Evolutionary conservation across 192 early-diverging fungal genomes (phyloP), one percentile per base, ranked within the genome.

Genomic region (Podila epicladia): DNA sequence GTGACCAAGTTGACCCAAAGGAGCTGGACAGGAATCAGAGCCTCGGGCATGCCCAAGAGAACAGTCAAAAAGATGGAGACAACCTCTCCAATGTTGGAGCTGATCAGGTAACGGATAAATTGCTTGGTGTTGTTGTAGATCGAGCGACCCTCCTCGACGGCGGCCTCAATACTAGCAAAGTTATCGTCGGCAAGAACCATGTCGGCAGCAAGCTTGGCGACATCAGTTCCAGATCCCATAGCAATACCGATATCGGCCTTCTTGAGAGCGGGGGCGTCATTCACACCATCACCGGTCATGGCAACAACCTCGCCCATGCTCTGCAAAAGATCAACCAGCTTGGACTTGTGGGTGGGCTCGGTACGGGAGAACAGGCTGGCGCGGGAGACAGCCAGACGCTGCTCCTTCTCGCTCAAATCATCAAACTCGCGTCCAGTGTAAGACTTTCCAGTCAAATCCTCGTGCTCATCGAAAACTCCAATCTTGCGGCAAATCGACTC

Each of bases 121-220:
- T 99, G 97, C 90, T 98, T 99, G 35, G 97, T 99, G 87, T 99
- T 99, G 85, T 95, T 95, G 91, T 98, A 99, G 82, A 99, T 99
- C 62, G 90, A 89, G 50, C 98, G 93, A 62, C 98, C 98, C 85
- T 99, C 97, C 72, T 97, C 95, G 12, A 99, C 97, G 15, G 98
- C 98, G 71, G 91, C 91, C 72, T 97, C 96, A 60, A 99, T 99
- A 37, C 97, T 98, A 31, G 96, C 92, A 91, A 99, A 99, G 92
- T 99, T 99, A 86, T 99, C 95, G 85, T 99, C 97, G 8, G 96
- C 94, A 33, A 99, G 87, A 28, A 99, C 94, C 97, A 99, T 99
- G 83, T 99, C 98, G 51, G 94, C 93, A 9, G 98, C 98, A 31
- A 97, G 86, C 87, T 98, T 99, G 60, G 98, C 97, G 58, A 99